phyloP scores from a whole-genome alignment of 352 stramenopile species.

The Phytophthora citrophthora region DNA sequence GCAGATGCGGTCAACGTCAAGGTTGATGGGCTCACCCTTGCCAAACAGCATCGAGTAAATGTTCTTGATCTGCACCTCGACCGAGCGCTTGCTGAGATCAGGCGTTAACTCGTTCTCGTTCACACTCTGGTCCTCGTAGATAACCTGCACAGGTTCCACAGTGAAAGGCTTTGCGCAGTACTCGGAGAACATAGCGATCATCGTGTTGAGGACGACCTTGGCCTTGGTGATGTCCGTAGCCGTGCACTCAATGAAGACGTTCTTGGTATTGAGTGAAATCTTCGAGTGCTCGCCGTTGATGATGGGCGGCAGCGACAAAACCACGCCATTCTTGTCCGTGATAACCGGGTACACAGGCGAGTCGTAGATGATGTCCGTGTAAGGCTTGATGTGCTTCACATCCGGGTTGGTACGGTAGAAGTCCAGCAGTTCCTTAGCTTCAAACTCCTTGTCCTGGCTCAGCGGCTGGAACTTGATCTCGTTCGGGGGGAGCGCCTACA shows the following conservation, averaged over 20 bases:
- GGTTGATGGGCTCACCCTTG: slow-evolving; percentile 70
- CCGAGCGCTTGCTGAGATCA: slow-evolving; percentile 90
- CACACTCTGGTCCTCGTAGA: slow-evolving; percentile 92
- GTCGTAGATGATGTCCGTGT: slow-evolving; percentile 99
- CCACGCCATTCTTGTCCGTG: slow-evolving; percentile 94
- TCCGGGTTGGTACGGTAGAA: slow-evolving; percentile 95
- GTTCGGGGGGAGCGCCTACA: slow-evolving; percentile 89
- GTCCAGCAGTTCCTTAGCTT: slow-evolving; percentile 95
- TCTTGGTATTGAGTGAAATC: slow-evolving; percentile 97
- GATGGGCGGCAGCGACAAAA: slow-evolving; percentile 98
- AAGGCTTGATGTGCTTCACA: slow-evolving; percentile 99
- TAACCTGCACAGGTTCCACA: slow-evolving; percentile 96
- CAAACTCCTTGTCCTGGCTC: slow-evolving; percentile 90
- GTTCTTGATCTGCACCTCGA: slow-evolving; percentile 86
- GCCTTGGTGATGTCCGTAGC: slow-evolving; percentile 99
- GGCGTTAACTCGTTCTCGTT: slow-evolving; percentile 89
- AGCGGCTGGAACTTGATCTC: slow-evolving; percentile 98
- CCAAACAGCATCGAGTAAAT: slow-evolving; percentile 91
- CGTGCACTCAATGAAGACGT: slow-evolving; percentile 99
- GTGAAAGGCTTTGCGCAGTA: slow-evolving; percentile 97
- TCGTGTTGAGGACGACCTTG: slow-evolving; percentile 99
- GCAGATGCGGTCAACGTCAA: slow-evolving; percentile 91
- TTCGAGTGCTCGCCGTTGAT: slow-evolving; percentile 99
- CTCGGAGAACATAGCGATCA: slow-evolving; percentile 99
- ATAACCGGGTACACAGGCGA: slow-evolving; percentile 98